Evolutionary conservation across 495 filamentous ascomycete species (phyloP).

Genomic region (Physcia stellaris): DNA sequence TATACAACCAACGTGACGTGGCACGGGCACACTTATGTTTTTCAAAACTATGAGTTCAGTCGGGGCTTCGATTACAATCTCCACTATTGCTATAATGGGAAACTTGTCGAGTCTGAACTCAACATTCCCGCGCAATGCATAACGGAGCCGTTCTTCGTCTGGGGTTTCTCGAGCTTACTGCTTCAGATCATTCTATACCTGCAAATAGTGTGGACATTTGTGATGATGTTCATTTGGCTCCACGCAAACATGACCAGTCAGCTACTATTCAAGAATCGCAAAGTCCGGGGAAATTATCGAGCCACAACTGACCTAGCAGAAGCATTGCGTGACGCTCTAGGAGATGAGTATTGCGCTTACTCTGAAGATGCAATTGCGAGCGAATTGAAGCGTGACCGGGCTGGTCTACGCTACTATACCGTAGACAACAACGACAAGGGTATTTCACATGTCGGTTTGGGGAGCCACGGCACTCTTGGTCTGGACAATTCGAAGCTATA

Average conservation of each 20-base stretch:
- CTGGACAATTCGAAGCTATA: too few species aligned
- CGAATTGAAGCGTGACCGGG: not conserved
- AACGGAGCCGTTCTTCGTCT: slow-evolving; percentile 9
- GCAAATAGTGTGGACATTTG: slow-evolving; percentile 16
- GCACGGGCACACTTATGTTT: slow-evolving; percentile 1
- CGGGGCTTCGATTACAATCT: too few species aligned
- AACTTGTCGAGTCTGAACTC: too few species aligned
- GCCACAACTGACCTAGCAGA: slow-evolving; percentile 13
- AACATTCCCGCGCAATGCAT: slow-evolving; percentile 7
- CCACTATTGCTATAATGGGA: too few species aligned
- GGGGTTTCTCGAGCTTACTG: slow-evolving; percentile 19
- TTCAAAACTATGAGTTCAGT: too few species aligned
- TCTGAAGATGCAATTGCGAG: slow-evolving; percentile 12
- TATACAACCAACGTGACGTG: slow-evolving; percentile 5
- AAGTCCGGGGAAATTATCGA: slow-evolving; percentile 8
- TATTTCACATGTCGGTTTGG: not conserved
- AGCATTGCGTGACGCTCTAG: slow-evolving; percentile 16
- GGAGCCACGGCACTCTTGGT: too few species aligned
- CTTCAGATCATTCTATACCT: slow-evolving; percentile 14
- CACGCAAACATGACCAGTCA: slow-evolving; percentile 13
- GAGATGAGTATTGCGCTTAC: slow-evolving; percentile 8
- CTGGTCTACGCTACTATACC: slow-evolving; percentile 5
- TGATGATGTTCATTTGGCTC: slow-evolving; percentile 16
- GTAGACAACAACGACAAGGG: not conserved
- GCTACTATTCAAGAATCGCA: slow-evolving; percentile 13